phyloP scores from a whole-genome alignment of 257 asterid genomes.

The Phtheirospermum japonicum region DNA sequence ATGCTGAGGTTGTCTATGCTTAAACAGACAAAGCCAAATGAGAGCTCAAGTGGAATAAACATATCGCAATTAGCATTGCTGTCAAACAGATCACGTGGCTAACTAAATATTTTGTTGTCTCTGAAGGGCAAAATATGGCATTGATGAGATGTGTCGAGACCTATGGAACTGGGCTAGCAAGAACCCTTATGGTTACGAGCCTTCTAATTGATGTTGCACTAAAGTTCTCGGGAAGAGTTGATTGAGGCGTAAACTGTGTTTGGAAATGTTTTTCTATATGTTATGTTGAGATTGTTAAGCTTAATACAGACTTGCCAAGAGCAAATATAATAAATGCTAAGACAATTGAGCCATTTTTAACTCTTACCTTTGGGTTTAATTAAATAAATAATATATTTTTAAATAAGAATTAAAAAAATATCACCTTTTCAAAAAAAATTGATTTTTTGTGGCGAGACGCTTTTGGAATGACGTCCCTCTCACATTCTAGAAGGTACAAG shows the following conservation, averaged over 20 bases:
- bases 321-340: slow-evolving; percentile 25
- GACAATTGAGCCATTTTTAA: slow-evolving; percentile 12
- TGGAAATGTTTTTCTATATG: not conserved
- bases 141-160: slow-evolving; percentile 86
- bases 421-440: no score
- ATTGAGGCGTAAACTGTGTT: not conserved
- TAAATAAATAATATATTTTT: no score
- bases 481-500: no score
- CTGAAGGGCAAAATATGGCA: slow-evolving; percentile 73
- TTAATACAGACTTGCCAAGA: not conserved
- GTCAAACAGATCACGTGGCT: not conserved
- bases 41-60: slow-evolving; percentile 71
- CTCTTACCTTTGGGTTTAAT: not conserved
- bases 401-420: no score
- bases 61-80: not conserved
- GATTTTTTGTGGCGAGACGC: no score
- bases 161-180: slow-evolving; percentile 99
- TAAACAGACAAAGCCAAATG: slow-evolving; percentile 84
- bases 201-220: slow-evolving; percentile 28
- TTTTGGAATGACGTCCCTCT: no score
- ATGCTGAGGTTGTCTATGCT: slow-evolving; percentile 88
- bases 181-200: slow-evolving; percentile 83
- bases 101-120: not conserved
- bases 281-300: slow-evolving; percentile 18
- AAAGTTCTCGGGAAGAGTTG: not conserved